phyloP scores from a whole-genome alignment of 768 basidiomycete species.

The Rubroboletus pulcherrimus region DNA sequence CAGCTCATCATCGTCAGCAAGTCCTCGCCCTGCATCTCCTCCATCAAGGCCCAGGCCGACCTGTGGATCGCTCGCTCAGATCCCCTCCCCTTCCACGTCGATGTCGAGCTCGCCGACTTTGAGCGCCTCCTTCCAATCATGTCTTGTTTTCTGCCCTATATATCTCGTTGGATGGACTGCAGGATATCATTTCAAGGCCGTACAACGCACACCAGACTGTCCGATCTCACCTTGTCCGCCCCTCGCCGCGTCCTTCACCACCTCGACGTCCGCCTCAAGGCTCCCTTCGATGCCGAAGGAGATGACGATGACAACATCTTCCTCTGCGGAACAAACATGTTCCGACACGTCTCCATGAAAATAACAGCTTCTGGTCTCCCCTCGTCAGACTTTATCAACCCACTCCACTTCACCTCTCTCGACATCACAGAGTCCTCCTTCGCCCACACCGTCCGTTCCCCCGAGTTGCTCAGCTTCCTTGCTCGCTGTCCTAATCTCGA shows the following conservation, averaged over 20 bases:
- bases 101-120: slow-evolving; percentile 43
- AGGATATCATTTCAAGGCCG: slow-evolving; percentile 37
- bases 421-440: slow-evolving; percentile 49
- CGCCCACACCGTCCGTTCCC: slow-evolving; percentile 40
- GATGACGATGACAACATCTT: slow-evolving; percentile 25
- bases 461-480: slow-evolving; percentile 57
- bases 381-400: slow-evolving; percentile 36
- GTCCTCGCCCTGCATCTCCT: slow-evolving; percentile 28
- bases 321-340: slow-evolving; percentile 32
- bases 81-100: slow-evolving; percentile 53
- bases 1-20: slow-evolving; percentile 52
- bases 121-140: slow-evolving; percentile 60
- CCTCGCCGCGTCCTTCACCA: slow-evolving; percentile 27
- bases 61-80: slow-evolving; percentile 53
- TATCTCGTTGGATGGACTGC: slow-evolving; percentile 58
- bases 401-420: slow-evolving; percentile 55
- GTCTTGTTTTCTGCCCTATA: slow-evolving; percentile 53
- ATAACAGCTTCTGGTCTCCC: slow-evolving; percentile 52
- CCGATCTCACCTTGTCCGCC: slow-evolving; percentile 19
- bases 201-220: slow-evolving; percentile 28
- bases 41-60: slow-evolving; percentile 45
- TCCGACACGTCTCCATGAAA: slow-evolving; percentile 45
- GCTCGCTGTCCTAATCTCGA: slow-evolving; percentile 58
- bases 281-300: slow-evolving; percentile 19
- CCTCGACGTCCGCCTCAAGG: slow-evolving; percentile 23